Base-by-base conservation (phyloP, 768 basidiomycete species). In the Lepiota brunneoincarnata region DNA sequence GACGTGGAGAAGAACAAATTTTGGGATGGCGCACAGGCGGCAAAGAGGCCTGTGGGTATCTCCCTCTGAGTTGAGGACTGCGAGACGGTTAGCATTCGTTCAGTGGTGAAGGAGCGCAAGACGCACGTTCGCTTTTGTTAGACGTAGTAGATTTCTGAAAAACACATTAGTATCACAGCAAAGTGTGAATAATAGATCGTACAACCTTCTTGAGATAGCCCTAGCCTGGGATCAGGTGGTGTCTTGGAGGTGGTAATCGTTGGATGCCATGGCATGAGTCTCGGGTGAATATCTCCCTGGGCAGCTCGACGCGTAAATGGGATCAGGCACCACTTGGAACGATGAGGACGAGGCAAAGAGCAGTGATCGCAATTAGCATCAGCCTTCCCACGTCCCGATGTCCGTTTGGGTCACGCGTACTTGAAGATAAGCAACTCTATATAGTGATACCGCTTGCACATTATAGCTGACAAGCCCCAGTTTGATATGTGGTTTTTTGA, bases 51-150 rank as follows among this genome's bases (percentile, higher is more conserved):
- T 37, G 82, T 79, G 2, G 80, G 75, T 45, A 78, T 76, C 63
- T 91, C n/a, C n/a, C n/a, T n/a, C 88, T 4, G 82, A 80, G 61
- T 82, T 77, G 45, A 67, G 58, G 61, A 73, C 77, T 76, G 51
- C 17, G 51, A 24, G 20, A 36, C 23, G 39, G 42, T 59, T 57
- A 62, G 60, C 20, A 45, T 24, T 43, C 44, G 21, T 43, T 23
- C 44, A 42, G 58, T 53, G 56, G 28, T 44, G 46, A n/a, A n/a
- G n/a, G 23, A 42, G 43, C 49, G 34, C 48, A 58, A 55, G 42
- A 76, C 82, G 52, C 69, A 83, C 88, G 70, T 79, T 88, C 87
- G 37, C 86, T 81, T 67, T 89, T 84, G 54, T 67, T 80, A 20
- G 78, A 73, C 49, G 31, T 10, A 31, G 75, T 65, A 18, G 66